Percentiles rank a stretch among this genome's conserved stretches.
phyloP scores from a whole-genome alignment of 495 filamentous ascomycete species.

The Evansstolkia leycettana region DNA sequence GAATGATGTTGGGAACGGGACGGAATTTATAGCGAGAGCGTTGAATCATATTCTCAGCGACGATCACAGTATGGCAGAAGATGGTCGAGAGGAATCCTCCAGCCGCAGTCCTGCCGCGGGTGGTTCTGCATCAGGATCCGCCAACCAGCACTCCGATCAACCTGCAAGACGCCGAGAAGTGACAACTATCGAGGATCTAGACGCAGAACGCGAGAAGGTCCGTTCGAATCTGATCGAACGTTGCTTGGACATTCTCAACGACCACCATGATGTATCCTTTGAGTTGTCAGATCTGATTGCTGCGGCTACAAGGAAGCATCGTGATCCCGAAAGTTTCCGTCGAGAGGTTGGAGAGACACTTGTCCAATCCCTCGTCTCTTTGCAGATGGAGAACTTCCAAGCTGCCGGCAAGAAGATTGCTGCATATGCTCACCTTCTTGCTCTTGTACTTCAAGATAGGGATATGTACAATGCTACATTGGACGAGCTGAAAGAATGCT shows the following conservation, averaged over 20 bases:
- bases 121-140: constrained; percentile 11
- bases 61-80: constrained; percentile 14
- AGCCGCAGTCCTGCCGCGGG: constrained; percentile 4
- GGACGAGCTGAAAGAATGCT: constrained; percentile 65
- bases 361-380: constrained; percentile 76
- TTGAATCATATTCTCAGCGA: constrained; percentile 25
- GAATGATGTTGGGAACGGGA: constrained; percentile 17
- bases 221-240: constrained; percentile 74
- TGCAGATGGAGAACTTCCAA: constrained; percentile 58
- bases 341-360: constrained; percentile 73
- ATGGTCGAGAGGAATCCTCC: constrained; percentile 15
- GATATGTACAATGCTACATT: constrained; percentile 69
- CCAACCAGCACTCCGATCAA: constrained; percentile 4
- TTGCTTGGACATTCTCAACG: constrained; percentile 77
- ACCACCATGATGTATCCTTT: constrained; percentile 80
- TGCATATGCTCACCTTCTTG: constrained; percentile 86
- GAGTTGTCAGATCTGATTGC: constrained; percentile 80
- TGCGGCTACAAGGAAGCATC: constrained; percentile 57
- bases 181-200: constrained; percentile 69
- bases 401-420: constrained; percentile 71
- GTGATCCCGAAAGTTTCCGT: constrained; percentile 48
- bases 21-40: constrained; percentile 22
- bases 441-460: constrained; percentile 71
- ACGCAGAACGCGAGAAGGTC: constrained; percentile 60
- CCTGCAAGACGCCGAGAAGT: constrained; percentile 18